These are phyloP conservation scores for Candida dubliniensis DNA, from an alignment of 1,139 yeast genomes.

Conservation along the genomic window DNA sequence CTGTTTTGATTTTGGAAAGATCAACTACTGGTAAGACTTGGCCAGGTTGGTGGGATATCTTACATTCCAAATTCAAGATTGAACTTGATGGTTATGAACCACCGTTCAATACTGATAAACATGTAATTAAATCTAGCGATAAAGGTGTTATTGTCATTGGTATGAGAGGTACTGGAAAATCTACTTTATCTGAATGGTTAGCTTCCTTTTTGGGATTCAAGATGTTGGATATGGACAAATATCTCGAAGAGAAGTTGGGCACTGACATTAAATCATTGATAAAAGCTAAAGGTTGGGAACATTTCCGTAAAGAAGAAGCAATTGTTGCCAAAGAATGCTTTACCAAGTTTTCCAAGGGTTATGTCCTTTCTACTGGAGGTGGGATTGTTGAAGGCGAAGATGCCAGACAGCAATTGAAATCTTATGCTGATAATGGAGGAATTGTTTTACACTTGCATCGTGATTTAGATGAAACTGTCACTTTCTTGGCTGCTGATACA, in stretches of 20 bases:
- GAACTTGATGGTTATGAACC: constrained; percentile 69
- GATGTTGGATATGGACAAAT: constrained; percentile 74
- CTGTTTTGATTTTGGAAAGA: constrained; percentile 80
- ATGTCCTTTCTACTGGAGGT: constrained; percentile 92
- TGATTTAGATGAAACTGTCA: constrained; percentile 76
- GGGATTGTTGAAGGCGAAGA: constrained; percentile 82
- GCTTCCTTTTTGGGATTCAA: constrained; percentile 71
- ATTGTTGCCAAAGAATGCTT: constrained; percentile 56
- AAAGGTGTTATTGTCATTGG: constrained; percentile 83
- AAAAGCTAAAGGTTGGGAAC: constrained; percentile 78
- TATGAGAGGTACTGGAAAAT: constrained; percentile 98
- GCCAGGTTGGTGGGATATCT: constrained; percentile 99
- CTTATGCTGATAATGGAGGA: constrained; percentile 58
- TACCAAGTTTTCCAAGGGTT: constrained; percentile 48
- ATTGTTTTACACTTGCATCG: constrained; percentile 90
- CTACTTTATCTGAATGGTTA: constrained; percentile 81
- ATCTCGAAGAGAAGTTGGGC: constrained; percentile 57
- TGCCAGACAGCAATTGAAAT: constrained; percentile 63
- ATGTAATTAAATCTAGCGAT: constrained; percentile 24
- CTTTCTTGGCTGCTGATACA: constrained; percentile 71
- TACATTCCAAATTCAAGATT: constrained; percentile 68
- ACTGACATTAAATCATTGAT: constrained; percentile 67
- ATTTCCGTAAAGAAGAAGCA: constrained; percentile 72
- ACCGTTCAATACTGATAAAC: constrained; percentile 18
- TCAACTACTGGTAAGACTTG: constrained; percentile 95